Evolutionary conservation across 2,329 filamentous ascomycete genomes (phyloP).

Genomic region (Colletotrichum sp.): DNA sequence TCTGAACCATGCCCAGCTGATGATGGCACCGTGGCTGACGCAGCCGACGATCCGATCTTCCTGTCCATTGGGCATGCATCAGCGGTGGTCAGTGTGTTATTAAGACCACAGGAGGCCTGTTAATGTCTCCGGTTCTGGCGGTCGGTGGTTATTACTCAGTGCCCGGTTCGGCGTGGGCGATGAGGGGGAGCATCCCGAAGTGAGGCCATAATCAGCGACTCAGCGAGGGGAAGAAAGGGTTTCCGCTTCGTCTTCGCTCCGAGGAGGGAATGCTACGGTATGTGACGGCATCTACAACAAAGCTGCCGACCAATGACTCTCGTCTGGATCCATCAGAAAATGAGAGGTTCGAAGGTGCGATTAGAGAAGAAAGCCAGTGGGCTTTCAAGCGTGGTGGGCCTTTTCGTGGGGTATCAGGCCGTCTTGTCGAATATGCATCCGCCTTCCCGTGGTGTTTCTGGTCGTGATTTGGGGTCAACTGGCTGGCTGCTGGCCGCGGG

Average conservation of each 20-base stretch:
- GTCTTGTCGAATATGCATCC: neutral
- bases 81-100: neutral
- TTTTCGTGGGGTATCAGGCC: neutral
- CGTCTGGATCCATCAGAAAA: neutral
- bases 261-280: neutral
- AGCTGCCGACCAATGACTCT: neutral
- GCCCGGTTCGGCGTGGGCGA: neutral
- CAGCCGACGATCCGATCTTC: slow-evolving; percentile 1
- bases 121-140: neutral
- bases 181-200: neutral
- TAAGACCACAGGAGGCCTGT: neutral
- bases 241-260: neutral
- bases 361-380: neutral
- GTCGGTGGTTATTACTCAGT: neutral
- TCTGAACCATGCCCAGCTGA: neutral
- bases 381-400: neutral
- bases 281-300: neutral
- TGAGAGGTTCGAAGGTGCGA: neutral
- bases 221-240: neutral
- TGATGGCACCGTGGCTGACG: neutral
- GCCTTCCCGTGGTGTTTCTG: neutral
- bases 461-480: neutral
- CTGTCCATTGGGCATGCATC: neutral
- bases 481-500: neutral
- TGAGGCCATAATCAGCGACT: neutral